Evolutionary conservation across 306 rosid species (phyloP).

Genomic region (Dicorynia guianensis): DNA sequence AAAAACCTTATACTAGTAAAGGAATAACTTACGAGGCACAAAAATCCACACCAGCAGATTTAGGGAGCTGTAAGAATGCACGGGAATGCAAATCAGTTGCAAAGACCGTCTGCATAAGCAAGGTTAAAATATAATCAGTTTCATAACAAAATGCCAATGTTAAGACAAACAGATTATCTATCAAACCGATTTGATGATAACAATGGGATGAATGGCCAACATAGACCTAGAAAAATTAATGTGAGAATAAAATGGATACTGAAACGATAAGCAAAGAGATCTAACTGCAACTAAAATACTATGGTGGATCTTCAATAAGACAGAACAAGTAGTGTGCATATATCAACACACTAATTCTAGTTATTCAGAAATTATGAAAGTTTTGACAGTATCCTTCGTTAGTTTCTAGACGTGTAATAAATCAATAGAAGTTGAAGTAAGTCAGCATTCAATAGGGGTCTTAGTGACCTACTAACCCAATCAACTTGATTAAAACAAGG

Average conservation of each 20-base stretch:
- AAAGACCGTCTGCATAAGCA: constrained; percentile 81
- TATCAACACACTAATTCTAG: too few species aligned
- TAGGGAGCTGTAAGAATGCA: constrained; percentile 86
- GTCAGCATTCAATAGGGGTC: too few species aligned
- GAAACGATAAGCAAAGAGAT: neutral
- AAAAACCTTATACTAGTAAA: neutral
- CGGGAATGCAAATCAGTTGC: constrained; percentile 97
- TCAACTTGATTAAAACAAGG: constrained; percentile 3
- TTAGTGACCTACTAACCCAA: neutral
- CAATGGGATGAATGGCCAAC: neutral
- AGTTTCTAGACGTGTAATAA: too few species aligned
- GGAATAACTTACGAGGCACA: constrained; percentile 91
- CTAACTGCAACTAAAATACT: too few species aligned
- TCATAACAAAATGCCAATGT: constrained; percentile 7
- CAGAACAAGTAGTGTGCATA: too few species aligned
- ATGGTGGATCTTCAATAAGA: too few species aligned
- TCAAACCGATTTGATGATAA: neutral
- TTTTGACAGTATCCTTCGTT: too few species aligned
- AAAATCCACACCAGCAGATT: constrained; percentile 94
- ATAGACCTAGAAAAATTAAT: neutral
- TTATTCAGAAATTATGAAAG: too few species aligned
- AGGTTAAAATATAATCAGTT: constrained; percentile 37
- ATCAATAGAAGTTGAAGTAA: too few species aligned
- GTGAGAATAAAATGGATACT: neutral
- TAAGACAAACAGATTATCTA: neutral